A percentile compares a stretch with the other conserved stretches of the same genome.
phyloP scores from a whole-genome alignment of 768 basidiomycete species.

The Suillus tomentosus region DNA sequence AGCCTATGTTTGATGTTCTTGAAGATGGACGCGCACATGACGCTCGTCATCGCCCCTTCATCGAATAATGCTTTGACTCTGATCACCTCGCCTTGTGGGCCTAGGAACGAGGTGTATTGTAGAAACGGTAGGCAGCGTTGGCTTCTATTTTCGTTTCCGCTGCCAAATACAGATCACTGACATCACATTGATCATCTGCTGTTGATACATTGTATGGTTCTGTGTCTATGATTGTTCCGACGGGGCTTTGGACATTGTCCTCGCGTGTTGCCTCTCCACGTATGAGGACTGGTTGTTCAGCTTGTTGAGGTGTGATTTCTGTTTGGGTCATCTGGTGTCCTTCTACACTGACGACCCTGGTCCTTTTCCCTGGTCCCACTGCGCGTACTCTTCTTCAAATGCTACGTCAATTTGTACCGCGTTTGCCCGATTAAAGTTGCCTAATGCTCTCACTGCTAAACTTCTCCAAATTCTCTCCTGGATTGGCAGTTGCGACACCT shows the following conservation, averaged over 20 bases:
- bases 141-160: neutral
- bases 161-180: neutral
- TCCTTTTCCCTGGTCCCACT: conserved; percentile 1
- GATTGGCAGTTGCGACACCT: neutral
- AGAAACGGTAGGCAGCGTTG: neutral
- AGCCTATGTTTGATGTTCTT: neutral
- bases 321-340: neutral
- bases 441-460: neutral
- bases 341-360: neutral
- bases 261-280: neutral
- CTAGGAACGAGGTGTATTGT: neutral
- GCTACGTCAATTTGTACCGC: neutral
- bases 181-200: neutral
- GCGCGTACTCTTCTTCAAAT: neutral
- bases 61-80: conserved; percentile 23
- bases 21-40: neutral
- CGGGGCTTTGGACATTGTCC: neutral
- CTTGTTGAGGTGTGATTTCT: neutral
- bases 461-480: neutral
- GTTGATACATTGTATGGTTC: neutral
- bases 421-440: neutral
- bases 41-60: conserved; percentile 26
- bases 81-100: conserved; percentile 19
- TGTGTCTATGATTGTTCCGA: neutral
- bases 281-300: neutral